Evolutionary conservation across 2,329 filamentous ascomycete species (phyloP), one percentile per base, ranked within the genome.

Genomic region (Chalara sp.): DNA sequence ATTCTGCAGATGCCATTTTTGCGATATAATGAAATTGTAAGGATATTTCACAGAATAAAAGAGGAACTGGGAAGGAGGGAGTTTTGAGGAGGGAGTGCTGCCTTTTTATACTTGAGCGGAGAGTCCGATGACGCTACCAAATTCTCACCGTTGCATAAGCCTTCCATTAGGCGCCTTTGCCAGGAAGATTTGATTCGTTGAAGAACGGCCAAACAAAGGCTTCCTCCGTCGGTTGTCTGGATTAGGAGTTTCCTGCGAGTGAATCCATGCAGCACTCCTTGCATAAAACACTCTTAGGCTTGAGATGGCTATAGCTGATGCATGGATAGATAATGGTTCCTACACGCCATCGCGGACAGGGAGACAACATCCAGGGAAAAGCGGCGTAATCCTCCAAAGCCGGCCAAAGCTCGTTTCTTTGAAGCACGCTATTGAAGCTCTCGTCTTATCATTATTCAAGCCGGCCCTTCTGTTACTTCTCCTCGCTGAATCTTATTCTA

Each of bases 31-130:
- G 32, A 46, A 54, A 46, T 52, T 12, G 45, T 44, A 35, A 52
- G 39, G 46, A 32, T 48, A 21, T 48, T 52, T 47, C 37, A 39
- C 47, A 54, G 52, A 54, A 52, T 52, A 21, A 44, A 52, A 54
- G 52, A 46, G 44, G 51, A 42, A 35, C 40, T 51, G 32, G 41
- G 44, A 53, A 46, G 12, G 53, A 53, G 53, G 51, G 48, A 51
- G 48, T 53, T 53, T 55, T 33, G 47, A 47, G 42, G 45, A 42
- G 46, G 44, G 29, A 29, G 48, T 49, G 43, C 43, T 51, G 48
- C 46, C 42, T 46, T 53, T 46, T 56, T 55, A 55, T 55, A 55
- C 50, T 55, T 53, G 44, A 55, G 53, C 48, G 44, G 48, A 56
- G 51, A 44, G 51, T 56, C 49, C 8, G 51, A 56, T 56, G 41